Base-by-base conservation (phyloP, 2,329 filamentous ascomycete genomes). In the Ceratocystis harringtonii region DNA sequence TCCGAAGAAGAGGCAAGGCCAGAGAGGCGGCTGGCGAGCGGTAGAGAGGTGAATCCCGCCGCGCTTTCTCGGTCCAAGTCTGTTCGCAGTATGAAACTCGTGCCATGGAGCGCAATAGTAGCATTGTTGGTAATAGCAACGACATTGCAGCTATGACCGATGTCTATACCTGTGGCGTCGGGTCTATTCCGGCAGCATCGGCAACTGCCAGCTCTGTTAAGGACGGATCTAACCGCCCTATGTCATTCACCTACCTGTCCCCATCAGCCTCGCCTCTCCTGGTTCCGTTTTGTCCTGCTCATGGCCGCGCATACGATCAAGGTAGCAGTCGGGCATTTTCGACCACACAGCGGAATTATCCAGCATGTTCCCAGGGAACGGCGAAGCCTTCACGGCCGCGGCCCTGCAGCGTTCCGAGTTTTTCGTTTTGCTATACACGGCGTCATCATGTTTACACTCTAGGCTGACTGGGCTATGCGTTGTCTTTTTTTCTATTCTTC, bases 1-100 rank as follows among this genome's bases (percentile, higher is more conserved):
- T 99, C 79, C 83, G 94, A 71, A 83, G 92, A 74, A 84, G 92
- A 73, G 90, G 89, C 65, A 90, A 87, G 77, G 89, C 86, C 22
- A 67, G 66, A 65, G 66, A 67, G 45, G 66, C 62, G 50, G 63
- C 58, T 63, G 58, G 64, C 57, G 61, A 66, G 63, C 67, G 65
- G 67, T 65, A 67, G 66, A 65, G 48, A 57, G 62, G 60, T 8
- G 17, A 61, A 61, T 64, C 63, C 43, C 61, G 67, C 66, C 68
- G 44, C 61, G 48, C 57, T 65, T 66, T 64, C 64, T 64, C 67
- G 50, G 41, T 57, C 48, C 64, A 61, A 30, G 58, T 62, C 64
- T 22, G 58, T 58, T 65, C 60, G 17, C 28, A 25, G 28, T 19
- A 58, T 36, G 30, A 30, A 58, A 30, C 5, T n/a, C n/a, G 30